Evolutionary conservation across 768 basidiomycete species (phyloP), one percentile per base, ranked within the genome.

Genomic region (Zangia roseola): DNA sequence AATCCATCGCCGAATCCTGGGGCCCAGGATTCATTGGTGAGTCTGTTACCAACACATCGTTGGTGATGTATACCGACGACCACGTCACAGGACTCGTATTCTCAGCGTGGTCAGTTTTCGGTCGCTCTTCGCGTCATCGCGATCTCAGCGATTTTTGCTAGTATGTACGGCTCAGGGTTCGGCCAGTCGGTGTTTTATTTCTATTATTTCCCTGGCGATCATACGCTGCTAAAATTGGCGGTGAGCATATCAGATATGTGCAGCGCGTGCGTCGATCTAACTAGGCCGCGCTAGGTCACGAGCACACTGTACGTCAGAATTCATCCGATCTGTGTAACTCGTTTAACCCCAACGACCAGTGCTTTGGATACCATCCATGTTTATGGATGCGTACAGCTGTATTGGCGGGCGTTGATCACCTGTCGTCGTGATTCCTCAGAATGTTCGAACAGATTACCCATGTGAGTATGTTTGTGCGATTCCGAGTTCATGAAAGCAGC

Each of bases 121-220:
- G n/a, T n/a, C n/a, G n/a, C n/a, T n/a, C n/a, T n/a, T n/a, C n/a
- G n/a, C n/a, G n/a, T n/a, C n/a, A n/a, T n/a, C n/a, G n/a, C n/a
- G n/a, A n/a, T n/a, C n/a, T 4, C 25, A 33, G 25, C n/a, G 21
- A 10, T 10, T 36, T 26, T 48, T 14, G 20, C 19, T 49, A 39
- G n/a, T 13, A 40, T 51, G 46, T 51, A 40, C 9, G 50, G 50
- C 38, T 21, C 38, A 28, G 50, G 50, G n/a, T n/a, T n/a, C n/a
- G n/a, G n/a, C n/a, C n/a, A n/a, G n/a, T n/a, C 45, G 14, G 23
- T 49, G 21, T 51, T 51, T 33, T 51, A 51, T 49, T 34, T 10
- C 31, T 39, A 40, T 16, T 8, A 49, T 39, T 51, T 51, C 17
- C 46, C 38, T 19, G 24, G 35, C n/a, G 46, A 49, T 40, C 46